Base-by-base conservation (phyloP, 129 eudicot genomes). In the Saposhnikovia divaricata region DNA sequence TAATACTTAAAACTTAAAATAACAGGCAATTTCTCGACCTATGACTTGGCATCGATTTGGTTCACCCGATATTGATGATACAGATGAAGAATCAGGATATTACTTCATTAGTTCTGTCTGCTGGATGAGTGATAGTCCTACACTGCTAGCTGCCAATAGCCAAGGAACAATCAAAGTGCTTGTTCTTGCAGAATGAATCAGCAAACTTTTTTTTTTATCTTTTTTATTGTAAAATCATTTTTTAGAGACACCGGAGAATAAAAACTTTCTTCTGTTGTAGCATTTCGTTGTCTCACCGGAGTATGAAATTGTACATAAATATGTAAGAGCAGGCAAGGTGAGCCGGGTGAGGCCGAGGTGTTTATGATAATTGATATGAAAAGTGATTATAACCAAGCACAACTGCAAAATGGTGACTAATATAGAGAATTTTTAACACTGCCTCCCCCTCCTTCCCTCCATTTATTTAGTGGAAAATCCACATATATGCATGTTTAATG, bases 51-150 rank as follows among this genome's bases (percentile, higher is more conserved):
- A 92, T 84, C 87, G 84, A 82, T 92, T 92, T 72, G 89, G 87
- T 66, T 82, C 91, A 38, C 91, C 91, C 1, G 92, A 92, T 73
- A 76, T 78, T 78, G 97, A 88, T 43, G 95, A 92, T 73, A 82
- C 80, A 15, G 95, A 90, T 61, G 97, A 90, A 14, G 97, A 92
- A 53, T 82, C 87, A 19, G 91, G 91, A 34, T 86, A 95, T 6
- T 87, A 88, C 82, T 90, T 92, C 79, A 92, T 92, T 37, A 92
- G 97, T 82, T 95, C 96, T 28, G 97, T 90, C 47, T 92, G 97
- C 81, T 92, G 97, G 97, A 92, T 87, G 86, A 88, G 89, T 65
- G 90, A 92, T 79, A 88, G 91, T 82, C 90, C 96, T 6, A 92
- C 96, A 11, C 65, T 92, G 83, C 77, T 92, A 70, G 86, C 97